Percentiles rank a stretch among this genome's conserved stretches.
These are phyloP conservation scores for Sindora glabra DNA, from an alignment of 306 rosid genomes.

Conservation along the genomic window DNA sequence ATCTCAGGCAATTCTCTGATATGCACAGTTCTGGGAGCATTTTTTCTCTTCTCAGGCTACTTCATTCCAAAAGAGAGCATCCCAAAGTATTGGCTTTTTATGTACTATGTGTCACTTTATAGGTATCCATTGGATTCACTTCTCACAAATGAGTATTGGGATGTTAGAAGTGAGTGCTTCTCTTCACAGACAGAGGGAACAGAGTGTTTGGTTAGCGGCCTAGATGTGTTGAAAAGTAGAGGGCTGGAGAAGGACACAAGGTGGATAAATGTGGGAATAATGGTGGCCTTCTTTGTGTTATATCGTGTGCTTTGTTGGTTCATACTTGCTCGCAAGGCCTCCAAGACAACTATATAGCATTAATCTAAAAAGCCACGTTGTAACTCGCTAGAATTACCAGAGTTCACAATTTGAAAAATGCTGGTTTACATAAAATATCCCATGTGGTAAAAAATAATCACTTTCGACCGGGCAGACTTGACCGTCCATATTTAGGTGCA, in stretches of 20 bases:
- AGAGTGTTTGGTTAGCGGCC: constrained; percentile 41
- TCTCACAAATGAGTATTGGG: constrained; percentile 79
- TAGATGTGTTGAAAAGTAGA: constrained; percentile 67
- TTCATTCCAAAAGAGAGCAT: constrained; percentile 84
- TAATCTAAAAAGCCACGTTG: not conserved
- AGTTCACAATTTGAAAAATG: too few species aligned
- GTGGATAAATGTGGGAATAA: constrained; percentile 68
- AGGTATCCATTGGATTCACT: constrained; percentile 80
- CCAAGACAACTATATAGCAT: constrained; percentile 43
- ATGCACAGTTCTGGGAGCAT: constrained; percentile 79
- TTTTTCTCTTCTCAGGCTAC: constrained; percentile 88
- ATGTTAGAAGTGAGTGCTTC: constrained; percentile 24
- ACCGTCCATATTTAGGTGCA: too few species aligned
- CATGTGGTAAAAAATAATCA: too few species aligned
- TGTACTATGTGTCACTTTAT: constrained; percentile 90
- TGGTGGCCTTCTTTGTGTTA: constrained; percentile 65
- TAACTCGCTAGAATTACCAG: too few species aligned
- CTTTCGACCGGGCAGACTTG: too few species aligned
- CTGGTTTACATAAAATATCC: too few species aligned
- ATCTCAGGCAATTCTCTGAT: constrained; percentile 83
- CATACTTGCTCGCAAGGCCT: constrained; percentile 61
- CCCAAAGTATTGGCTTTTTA: constrained; percentile 82
- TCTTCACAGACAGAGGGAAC: constrained; percentile 10
- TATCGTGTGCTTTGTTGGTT: constrained; percentile 80
- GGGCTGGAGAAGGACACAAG: constrained; percentile 68